Percentiles rank a stretch among this genome's conserved stretches.
Evolutionary conservation across 2,329 filamentous ascomycete species (phyloP).

Genomic region (Venturia oleaginea): DNA sequence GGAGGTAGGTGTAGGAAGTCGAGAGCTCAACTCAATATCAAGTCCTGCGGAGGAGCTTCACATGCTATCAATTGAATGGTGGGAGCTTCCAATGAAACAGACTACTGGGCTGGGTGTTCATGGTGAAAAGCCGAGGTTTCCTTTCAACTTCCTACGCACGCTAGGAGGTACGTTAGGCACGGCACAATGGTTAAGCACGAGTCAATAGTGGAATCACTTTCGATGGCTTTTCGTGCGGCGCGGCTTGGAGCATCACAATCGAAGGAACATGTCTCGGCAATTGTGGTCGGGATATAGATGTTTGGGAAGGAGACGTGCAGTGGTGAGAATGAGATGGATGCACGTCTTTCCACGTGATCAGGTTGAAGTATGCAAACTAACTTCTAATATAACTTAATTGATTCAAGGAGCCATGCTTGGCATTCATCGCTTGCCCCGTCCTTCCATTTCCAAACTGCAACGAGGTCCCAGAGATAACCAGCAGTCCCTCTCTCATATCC

Average conservation of each 20-base stretch:
- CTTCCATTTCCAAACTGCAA: too few species aligned
- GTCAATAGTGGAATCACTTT: background rate
- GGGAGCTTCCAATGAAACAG: background rate
- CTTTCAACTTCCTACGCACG: background rate
- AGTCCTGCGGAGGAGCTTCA: background rate
- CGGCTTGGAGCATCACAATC: background rate
- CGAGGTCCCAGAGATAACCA: too few species aligned
- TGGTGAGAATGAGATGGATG: background rate
- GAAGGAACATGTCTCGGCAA: background rate
- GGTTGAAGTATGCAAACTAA: background rate
- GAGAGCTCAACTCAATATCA: background rate
- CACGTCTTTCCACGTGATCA: background rate
- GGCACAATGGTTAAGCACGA: constrained; percentile 1
- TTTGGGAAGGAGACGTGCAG: background rate
- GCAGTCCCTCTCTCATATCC: too few species aligned
- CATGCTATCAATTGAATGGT: background rate
- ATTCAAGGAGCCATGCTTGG: too few species aligned
- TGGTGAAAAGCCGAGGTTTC: background rate
- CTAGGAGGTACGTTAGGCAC: too few species aligned
- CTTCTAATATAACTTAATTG: too few species aligned
- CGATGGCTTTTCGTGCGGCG: background rate
- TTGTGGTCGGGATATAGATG: background rate
- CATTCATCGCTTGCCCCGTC: too few species aligned
- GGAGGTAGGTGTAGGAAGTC: background rate
- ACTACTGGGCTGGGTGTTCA: background rate